These are phyloP conservation scores for Suillus weaverae DNA, from an alignment of 768 basidiomycete species.

Conservation along the genomic window DNA sequence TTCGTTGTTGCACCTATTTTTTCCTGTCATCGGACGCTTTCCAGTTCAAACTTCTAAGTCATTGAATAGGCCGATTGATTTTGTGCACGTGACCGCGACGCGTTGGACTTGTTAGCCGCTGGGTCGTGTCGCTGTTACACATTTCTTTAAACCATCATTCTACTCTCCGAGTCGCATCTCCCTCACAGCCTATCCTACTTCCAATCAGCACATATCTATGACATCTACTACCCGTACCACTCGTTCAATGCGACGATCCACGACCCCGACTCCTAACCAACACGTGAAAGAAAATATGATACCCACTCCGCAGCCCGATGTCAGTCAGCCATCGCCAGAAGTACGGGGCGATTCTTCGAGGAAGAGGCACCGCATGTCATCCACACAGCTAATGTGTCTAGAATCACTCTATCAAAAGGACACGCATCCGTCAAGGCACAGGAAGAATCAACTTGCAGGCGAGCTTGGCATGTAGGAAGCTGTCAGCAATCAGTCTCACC, in stretches of 20 bases:
- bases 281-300: slow-evolving; percentile 19
- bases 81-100: slow-evolving; percentile 22
- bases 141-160: slow-evolving; percentile 3
- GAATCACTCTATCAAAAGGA: slow-evolving; percentile 27
- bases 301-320: not conserved
- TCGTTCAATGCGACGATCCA: slow-evolving; percentile 24
- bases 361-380: slow-evolving; percentile 40
- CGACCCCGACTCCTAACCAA: slow-evolving; percentile 4
- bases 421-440: slow-evolving; percentile 32
- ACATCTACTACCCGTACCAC: slow-evolving; percentile 25
- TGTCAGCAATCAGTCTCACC: not conserved
- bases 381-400: slow-evolving; percentile 26
- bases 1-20: not conserved
- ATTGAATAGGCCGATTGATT: not conserved
- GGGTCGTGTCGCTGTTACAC: not conserved
- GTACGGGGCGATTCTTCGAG: not conserved
- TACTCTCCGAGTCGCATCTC: not conserved
- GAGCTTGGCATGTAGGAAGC: slow-evolving; percentile 30
- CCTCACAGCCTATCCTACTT: slow-evolving; percentile 24
- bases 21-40: not conserved
- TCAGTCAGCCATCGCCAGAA: slow-evolving; percentile 2
- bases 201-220: slow-evolving; percentile 20
- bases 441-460: slow-evolving; percentile 28
- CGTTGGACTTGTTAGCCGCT: slow-evolving; percentile 25
- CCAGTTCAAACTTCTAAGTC: not conserved